These are phyloP conservation scores for Mycena haematopus DNA, from an alignment of 768 basidiomycete species.

Conservation along the genomic window DNA sequence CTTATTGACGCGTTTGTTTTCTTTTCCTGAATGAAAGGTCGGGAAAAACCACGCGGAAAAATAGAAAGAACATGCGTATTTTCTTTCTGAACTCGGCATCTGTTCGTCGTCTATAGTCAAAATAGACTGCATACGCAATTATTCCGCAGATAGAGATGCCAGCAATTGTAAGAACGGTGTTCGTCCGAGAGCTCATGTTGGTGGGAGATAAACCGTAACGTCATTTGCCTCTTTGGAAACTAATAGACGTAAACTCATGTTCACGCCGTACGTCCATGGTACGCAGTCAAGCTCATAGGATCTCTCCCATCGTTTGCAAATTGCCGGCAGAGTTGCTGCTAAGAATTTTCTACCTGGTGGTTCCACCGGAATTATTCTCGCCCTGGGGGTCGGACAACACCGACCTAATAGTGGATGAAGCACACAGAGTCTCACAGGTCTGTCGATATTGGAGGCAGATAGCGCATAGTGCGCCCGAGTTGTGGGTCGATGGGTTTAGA, in stretches of 20 bases:
- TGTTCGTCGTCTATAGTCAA: constrained; percentile 93
- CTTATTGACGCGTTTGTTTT: constrained; percentile 89
- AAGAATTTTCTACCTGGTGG: background rate
- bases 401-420: background rate
- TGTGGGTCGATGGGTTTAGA: background rate
- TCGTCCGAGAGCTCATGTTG: constrained; percentile 49
- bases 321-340: background rate
- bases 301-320: background rate
- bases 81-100: constrained; percentile 87
- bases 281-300: too few relatives aligned
- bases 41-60: constrained; percentile 20
- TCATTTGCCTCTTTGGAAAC: background rate
- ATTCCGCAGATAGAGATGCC: constrained; percentile 60
- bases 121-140: constrained; percentile 88
- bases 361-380: background rate
- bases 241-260: background rate
- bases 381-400: background rate
- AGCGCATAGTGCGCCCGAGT: background rate
- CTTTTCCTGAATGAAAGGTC: constrained; percentile 66
- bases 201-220: constrained; percentile 20
- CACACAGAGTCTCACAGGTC: background rate
- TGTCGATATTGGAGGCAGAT: background rate
- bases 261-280: background rate
- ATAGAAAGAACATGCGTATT: constrained; percentile 61
- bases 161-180: constrained; percentile 50